Evolutionary conservation across 169 alveolate species (phyloP).

Genomic region (Plasmodium berghei): DNA sequence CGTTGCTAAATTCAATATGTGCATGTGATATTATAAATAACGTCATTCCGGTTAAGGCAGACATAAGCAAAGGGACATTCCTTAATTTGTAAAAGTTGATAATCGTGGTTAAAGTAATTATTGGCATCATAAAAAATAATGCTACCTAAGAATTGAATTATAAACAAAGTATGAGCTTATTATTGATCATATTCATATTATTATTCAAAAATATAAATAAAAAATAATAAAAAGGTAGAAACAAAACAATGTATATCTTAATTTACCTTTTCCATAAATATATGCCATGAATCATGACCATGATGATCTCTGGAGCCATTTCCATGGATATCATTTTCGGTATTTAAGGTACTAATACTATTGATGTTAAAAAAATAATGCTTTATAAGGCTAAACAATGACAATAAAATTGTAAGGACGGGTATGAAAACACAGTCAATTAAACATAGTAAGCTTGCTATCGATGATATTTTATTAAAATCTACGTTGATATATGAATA

Average conservation of each 20-base stretch:
- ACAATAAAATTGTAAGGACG: conserved; percentile 17
- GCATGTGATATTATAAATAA: conserved; percentile 53
- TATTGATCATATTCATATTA: background rate
- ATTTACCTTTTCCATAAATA: conserved; percentile 23
- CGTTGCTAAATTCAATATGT: background rate
- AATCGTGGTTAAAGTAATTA: conserved; percentile 26
- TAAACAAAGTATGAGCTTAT: background rate
- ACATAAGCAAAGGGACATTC: conserved; percentile 26
- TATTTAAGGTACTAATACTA: too few relatives aligned
- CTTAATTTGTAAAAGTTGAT: conserved; percentile 31
- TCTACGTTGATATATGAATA: conserved; percentile 13
- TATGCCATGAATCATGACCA: conserved; percentile 13
- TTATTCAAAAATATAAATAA: conserved; percentile 7
- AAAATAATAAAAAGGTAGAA: too few relatives aligned
- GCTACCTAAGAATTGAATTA: conserved; percentile 23
- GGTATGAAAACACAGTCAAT: conserved; percentile 70
- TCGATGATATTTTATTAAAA: conserved; percentile 53
- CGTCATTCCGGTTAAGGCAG: conserved; percentile 22
- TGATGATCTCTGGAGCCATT: background rate
- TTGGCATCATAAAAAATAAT: conserved; percentile 52
- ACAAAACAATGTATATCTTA: too few relatives aligned
- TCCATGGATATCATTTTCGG: background rate
- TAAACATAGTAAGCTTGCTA: conserved; percentile 53
- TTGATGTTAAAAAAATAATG: too few relatives aligned
- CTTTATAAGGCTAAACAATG: conserved; percentile 17